Conservation (phyloP, 1,139 yeast species). For the Lodderomyces jiufengensis region DNA sequence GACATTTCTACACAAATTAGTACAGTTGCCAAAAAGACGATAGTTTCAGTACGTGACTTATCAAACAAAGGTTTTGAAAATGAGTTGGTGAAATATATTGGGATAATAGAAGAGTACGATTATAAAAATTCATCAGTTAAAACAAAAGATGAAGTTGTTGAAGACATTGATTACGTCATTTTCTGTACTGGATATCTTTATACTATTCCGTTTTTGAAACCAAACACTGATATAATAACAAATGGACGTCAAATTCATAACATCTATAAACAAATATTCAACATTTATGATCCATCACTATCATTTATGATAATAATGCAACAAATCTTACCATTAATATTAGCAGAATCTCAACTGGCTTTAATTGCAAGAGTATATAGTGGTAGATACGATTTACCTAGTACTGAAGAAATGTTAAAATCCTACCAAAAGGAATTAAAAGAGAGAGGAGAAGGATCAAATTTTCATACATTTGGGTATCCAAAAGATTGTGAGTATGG, state of each 20-base stretch:
- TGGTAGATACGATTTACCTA: conserved; percentile 38
- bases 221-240: conserved; percentile 18
- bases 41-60: conserved; percentile 31
- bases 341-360: conserved; percentile 45
- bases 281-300: conserved; percentile 43
- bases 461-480: conserved; percentile 26
- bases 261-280: conserved; percentile 43
- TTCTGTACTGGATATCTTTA: conserved; percentile 51
- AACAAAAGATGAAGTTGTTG: conserved; percentile 25
- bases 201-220: conserved; percentile 38
- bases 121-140: conserved; percentile 22
- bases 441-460: conserved; percentile 22
- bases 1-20: conserved; percentile 45
- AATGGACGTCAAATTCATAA: conserved; percentile 32
- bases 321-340: conserved; percentile 45
- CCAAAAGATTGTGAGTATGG: conserved; percentile 33
- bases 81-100: conserved; percentile 20
- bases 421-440: conserved; percentile 20
- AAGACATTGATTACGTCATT: conserved; percentile 35
- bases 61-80: conserved; percentile 13
- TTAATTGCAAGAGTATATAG: conserved; percentile 40
- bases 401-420: conserved; percentile 25
- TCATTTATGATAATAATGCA: conserved; percentile 37
- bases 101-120: conserved; percentile 29
- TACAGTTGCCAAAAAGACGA: conserved; percentile 36